Percentiles rank a stretch among this genome's conserved stretches.
Conservation (phyloP, 306 rosid genomes). For the Trifolium dubium region DNA sequence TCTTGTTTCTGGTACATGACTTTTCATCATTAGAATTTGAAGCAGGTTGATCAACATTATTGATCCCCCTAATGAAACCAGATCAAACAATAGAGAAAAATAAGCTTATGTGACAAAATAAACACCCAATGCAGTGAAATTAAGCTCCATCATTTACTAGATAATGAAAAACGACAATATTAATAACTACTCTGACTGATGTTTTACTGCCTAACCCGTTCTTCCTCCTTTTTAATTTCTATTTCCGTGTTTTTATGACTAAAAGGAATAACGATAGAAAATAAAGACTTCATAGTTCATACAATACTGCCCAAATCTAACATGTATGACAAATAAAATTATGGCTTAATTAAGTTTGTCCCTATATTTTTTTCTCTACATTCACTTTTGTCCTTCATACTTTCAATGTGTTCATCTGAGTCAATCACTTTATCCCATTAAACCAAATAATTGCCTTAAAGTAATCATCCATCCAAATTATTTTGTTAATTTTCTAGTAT, state of each 20-base stretch:
- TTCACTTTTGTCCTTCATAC: background rate
- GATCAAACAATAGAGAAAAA: conserved; percentile 28
- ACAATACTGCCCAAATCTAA: conserved; percentile 9
- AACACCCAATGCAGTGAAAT: conserved; percentile 29
- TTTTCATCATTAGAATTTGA: conserved; percentile 51
- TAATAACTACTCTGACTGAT: background rate
- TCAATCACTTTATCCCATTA: conserved; percentile 25
- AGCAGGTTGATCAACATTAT: conserved; percentile 45
- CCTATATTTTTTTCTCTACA: conserved; percentile 2
- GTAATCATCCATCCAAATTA: conserved; percentile 7
- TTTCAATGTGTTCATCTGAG: conserved; percentile 21
- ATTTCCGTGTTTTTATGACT: background rate
- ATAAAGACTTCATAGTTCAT: background rate
- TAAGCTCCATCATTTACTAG: conserved; percentile 19
- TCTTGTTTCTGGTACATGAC: conserved; percentile 44
- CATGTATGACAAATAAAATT: conserved; percentile 3
- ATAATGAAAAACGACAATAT: background rate
- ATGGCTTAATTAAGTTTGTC: background rate
- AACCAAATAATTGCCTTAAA: conserved; percentile 20
- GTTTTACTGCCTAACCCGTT: conserved; percentile 11
- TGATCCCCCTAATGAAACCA: conserved; percentile 40
- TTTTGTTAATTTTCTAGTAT: conserved; percentile 11
- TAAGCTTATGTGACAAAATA: conserved; percentile 22
- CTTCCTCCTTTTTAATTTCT: conserved; percentile 1
- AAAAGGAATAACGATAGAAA: conserved; percentile 14